Conservation (phyloP, 257 asterid species). For the Solanum peruvianum region DNA sequence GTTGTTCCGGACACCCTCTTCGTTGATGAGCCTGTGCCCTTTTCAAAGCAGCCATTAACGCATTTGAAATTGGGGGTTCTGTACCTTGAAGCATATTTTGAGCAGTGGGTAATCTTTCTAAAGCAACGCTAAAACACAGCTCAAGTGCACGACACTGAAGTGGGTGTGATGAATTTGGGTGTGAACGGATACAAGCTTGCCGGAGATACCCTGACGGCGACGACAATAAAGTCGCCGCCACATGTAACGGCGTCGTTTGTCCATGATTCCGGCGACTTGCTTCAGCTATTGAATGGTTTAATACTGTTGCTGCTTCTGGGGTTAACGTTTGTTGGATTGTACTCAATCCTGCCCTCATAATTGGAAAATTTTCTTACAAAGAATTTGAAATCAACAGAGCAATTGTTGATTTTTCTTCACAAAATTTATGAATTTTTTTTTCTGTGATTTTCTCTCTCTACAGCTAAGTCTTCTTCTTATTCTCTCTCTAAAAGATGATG, state of each 20-base stretch:
- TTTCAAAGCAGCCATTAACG: constrained; percentile 79
- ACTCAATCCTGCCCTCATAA: constrained; percentile 84
- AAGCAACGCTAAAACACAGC: constrained; percentile 82
- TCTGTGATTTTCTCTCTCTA: constrained; percentile 1
- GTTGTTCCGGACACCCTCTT: constrained; percentile 85
- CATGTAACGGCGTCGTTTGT: constrained; percentile 90
- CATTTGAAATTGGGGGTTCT: constrained; percentile 83
- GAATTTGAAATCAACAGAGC: background rate
- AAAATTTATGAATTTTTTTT: background rate
- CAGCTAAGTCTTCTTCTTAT: background rate
- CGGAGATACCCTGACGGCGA: constrained; percentile 73
- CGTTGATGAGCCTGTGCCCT: constrained; percentile 89
- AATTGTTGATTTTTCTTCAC: constrained; percentile 16
- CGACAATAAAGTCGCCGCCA: constrained; percentile 79
- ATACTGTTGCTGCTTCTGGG: constrained; percentile 66
- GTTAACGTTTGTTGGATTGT: constrained; percentile 86
- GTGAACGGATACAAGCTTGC: constrained; percentile 86
- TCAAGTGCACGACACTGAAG: constrained; percentile 93
- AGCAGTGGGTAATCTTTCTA: constrained; percentile 72
- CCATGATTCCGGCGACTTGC: constrained; percentile 84
- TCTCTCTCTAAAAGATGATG: constrained; percentile 18
- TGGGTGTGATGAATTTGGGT: constrained; percentile 88
- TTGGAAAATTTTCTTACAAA: background rate
- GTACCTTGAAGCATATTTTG: constrained; percentile 24
- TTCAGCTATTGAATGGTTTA: constrained; percentile 76